Base-by-base conservation (phyloP, 257 asterid genomes). In the Primulina eburnea region DNA sequence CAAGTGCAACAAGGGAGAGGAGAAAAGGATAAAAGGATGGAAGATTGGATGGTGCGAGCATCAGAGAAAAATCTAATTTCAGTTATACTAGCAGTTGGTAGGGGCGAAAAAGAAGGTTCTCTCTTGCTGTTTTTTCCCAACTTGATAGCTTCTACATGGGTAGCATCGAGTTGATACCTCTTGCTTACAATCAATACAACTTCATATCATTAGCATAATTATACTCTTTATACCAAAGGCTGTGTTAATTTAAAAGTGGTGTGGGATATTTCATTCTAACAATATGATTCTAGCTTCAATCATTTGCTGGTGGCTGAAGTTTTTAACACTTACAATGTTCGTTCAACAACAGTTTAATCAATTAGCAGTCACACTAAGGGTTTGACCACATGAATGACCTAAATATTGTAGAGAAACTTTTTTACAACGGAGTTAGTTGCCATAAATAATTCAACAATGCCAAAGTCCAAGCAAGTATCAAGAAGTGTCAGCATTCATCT, bases 401-500 rank as follows among this genome's bases (percentile, higher is more conserved):
- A 16, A 57, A 14, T 6, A 67, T 29, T 16, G 37, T 38, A 30
- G 50, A 57, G 33, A 61, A 47, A 40, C 52, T 2, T 40, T 40
- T 10, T 9, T 11, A 47, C 55, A 14, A 47, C n/a, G 30, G 30
- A 28, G 30, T n/a, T 3, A 8, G 59, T 30, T 64, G 30, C 24
- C 55, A 17, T 4, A 21, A 65, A 52, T 47, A 64, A 20, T 60
- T 63, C 35, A 29, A 40, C 37, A 30, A 18, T 68, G 67, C 47
- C 62, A 47, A 68, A 18, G 71, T 66, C 47, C 62, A 47, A 68
- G 43, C 18, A 34, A 59, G 66, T 59, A 58, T 69, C 73, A 64
- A 53, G 60, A 62, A 68, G 55, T 24, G 21, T 28, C 73, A 28
- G 64, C 12, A 69, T 20, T 69, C 30, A 18, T 65, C 33, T 57